Evolutionary conservation across 2,329 filamentous ascomycete genomes (phyloP).

Genomic region (Cladobotryum protrusum): DNA sequence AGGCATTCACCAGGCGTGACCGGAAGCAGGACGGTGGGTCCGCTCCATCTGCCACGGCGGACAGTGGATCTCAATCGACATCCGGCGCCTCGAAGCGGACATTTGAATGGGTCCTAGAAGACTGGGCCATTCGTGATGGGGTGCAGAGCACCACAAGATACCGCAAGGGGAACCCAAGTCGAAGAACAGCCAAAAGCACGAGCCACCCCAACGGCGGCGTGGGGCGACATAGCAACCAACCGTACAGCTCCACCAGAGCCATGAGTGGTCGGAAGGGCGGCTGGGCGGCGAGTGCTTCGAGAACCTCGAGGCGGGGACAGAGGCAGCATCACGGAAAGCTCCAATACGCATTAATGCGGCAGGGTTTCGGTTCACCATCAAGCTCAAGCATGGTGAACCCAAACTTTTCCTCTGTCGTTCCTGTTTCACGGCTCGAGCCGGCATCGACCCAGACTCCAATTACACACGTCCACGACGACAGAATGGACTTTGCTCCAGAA

Average conservation of each 20-base stretch:
- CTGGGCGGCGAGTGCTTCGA: constrained; percentile 23
- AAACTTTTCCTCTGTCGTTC: constrained; percentile 17
- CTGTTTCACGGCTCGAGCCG: constrained; percentile 17
- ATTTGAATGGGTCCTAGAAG: constrained; percentile 70
- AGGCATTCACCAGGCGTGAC: constrained; percentile 39
- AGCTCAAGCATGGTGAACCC: constrained; percentile 17
- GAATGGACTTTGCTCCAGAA: constrained; percentile 1
- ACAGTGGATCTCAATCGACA: constrained; percentile 7
- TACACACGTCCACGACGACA: constrained; percentile 9
- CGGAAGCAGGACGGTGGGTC: constrained; percentile 6
- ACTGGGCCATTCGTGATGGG: constrained; percentile 61
- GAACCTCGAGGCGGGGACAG: constrained; percentile 16
- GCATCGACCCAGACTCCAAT: constrained; percentile 8
- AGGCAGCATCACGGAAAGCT: constrained; percentile 13
- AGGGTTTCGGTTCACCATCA: constrained; percentile 12
- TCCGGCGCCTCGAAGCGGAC: constrained; percentile 52
- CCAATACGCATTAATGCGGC: constrained; percentile 7
- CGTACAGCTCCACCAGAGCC: constrained; percentile 24
- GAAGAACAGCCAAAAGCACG: constrained; percentile 15
- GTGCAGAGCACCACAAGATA: constrained; percentile 84
- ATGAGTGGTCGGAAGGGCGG: constrained; percentile 29
- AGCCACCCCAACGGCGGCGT: constrained; percentile 7
- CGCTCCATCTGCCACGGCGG: constrained; percentile 13
- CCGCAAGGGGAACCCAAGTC: constrained; percentile 44
- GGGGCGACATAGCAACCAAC: constrained; percentile 15